These are phyloP conservation scores for Huiozyma sinensis DNA, from an alignment of 805 yeast species.

Conservation along the genomic window DNA sequence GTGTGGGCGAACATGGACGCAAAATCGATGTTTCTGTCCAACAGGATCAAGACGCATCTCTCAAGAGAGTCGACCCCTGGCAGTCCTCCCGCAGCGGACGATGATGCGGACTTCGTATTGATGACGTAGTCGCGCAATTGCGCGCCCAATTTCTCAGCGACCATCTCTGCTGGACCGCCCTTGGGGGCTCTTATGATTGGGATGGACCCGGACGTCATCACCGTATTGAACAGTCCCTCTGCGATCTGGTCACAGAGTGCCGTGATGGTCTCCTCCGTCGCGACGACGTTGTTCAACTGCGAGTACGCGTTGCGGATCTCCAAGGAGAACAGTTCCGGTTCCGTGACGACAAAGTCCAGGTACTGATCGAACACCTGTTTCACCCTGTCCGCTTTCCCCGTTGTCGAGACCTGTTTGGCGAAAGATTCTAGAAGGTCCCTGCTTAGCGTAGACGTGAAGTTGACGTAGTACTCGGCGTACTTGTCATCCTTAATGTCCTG, in stretches of 20 bases:
- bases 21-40: constrained; percentile 84
- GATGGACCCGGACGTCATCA: constrained; percentile 65
- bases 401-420: constrained; percentile 68
- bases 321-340: constrained; percentile 78
- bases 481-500: constrained; percentile 64
- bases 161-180: constrained; percentile 92
- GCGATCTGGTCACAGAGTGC: constrained; percentile 59
- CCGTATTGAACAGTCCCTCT: constrained; percentile 66
- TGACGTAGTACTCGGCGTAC: constrained; percentile 71
- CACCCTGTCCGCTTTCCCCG: constrained; percentile 61
- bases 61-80: constrained; percentile 30
- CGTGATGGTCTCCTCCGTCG: constrained; percentile 68
- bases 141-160: constrained; percentile 77
- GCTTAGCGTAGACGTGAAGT: constrained; percentile 71
- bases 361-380: constrained; percentile 92
- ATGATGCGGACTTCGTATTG: constrained; percentile 34
- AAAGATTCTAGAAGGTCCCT: constrained; percentile 79
- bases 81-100: constrained; percentile 16
- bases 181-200: constrained; percentile 87
- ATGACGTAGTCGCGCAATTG: constrained; percentile 77
- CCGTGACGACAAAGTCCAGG: constrained; percentile 83
- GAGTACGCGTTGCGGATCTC: constrained; percentile 59
- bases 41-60: constrained; percentile 65
- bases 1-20: constrained; percentile 94
- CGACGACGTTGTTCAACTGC: constrained; percentile 55